Conservation (phyloP, 1,139 yeast species). For the Blastobotrys aristatus region DNA sequence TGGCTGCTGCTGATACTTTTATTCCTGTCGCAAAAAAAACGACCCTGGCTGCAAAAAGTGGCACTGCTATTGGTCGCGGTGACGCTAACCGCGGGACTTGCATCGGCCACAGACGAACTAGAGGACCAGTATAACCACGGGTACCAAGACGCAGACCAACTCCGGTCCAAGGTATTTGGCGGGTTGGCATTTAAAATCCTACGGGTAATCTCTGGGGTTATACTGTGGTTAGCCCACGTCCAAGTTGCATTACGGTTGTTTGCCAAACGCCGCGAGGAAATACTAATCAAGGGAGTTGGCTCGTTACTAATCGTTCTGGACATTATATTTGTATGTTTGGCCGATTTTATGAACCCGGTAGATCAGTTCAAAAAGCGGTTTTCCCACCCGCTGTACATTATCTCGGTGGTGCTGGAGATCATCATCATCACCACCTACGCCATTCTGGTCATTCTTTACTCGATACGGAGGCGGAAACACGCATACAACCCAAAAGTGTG, state of each 20-base stretch:
- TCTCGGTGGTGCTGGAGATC: slow-evolving; percentile 69
- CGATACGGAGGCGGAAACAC: slow-evolving; percentile 50
- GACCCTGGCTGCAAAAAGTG: slow-evolving; percentile 36
- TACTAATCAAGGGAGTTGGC: slow-evolving; percentile 60
- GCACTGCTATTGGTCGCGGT: slow-evolving; percentile 32
- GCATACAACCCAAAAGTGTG: slow-evolving; percentile 49
- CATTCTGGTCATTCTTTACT: slow-evolving; percentile 56
- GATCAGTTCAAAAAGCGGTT: slow-evolving; percentile 19
- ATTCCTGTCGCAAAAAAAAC: slow-evolving; percentile 28
- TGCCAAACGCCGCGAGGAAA: slow-evolving; percentile 61
- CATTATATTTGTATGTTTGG: slow-evolving; percentile 20
- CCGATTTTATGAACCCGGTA: slow-evolving; percentile 24
- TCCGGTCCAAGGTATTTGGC: slow-evolving; percentile 46
- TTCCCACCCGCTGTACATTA: slow-evolving; percentile 38
- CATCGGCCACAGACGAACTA: slow-evolving; percentile 26
- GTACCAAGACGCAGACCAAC: slow-evolving; percentile 54
- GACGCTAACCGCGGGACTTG: slow-evolving; percentile 31
- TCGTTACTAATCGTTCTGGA: slow-evolving; percentile 46
- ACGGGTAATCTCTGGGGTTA: slow-evolving; percentile 57
- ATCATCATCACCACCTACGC: slow-evolving; percentile 70
- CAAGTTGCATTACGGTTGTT: slow-evolving; percentile 71
- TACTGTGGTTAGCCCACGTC: slow-evolving; percentile 71
- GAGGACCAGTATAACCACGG: slow-evolving; percentile 38
- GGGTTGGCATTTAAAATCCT: slow-evolving; percentile 51
- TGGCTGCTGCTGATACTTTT: slow-evolving; percentile 34